Percentiles rank a stretch among this genome's conserved stretches.
phyloP scores from a whole-genome alignment of 169 alveolate species.

The Amoebophrya sp. region DNA sequence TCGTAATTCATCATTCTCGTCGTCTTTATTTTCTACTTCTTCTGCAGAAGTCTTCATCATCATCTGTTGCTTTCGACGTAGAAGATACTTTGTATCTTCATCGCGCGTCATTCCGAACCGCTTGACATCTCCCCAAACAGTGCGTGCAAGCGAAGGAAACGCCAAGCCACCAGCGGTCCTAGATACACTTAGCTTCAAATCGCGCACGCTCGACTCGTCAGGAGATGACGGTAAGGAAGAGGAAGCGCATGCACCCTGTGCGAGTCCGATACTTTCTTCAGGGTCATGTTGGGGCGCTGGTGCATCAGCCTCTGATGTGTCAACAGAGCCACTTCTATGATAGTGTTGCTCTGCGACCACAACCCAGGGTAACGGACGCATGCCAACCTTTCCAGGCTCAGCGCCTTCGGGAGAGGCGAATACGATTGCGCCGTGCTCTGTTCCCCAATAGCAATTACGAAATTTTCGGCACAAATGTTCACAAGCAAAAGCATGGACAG shows the following conservation, averaged over 20 bases:
- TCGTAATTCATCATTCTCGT: not conserved
- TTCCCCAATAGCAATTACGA: conserved; percentile 6
- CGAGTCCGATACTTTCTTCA: no score
- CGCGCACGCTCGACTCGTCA: no score
- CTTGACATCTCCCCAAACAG: not conserved
- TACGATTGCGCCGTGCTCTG: not conserved
- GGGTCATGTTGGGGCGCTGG: no score
- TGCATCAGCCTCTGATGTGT: not conserved
- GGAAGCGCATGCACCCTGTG: not conserved
- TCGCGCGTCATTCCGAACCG: not conserved
- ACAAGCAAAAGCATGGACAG: not conserved
- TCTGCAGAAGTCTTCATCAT: not conserved
- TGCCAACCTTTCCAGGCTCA: not conserved
- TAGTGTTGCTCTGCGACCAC: no score
- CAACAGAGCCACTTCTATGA: no score
- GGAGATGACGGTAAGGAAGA: no score
- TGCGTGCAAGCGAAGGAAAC: not conserved
- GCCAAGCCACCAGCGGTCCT: not conserved
- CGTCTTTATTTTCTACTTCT: not conserved
- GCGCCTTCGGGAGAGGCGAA: not conserved
- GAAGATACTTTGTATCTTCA: no score
- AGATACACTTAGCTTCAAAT: no score
- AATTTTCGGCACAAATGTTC: not conserved
- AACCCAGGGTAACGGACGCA: not conserved
- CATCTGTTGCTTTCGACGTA: no score